Conservation (phyloP, 345 rosid genomes). For the Dovyalis caffra region DNA sequence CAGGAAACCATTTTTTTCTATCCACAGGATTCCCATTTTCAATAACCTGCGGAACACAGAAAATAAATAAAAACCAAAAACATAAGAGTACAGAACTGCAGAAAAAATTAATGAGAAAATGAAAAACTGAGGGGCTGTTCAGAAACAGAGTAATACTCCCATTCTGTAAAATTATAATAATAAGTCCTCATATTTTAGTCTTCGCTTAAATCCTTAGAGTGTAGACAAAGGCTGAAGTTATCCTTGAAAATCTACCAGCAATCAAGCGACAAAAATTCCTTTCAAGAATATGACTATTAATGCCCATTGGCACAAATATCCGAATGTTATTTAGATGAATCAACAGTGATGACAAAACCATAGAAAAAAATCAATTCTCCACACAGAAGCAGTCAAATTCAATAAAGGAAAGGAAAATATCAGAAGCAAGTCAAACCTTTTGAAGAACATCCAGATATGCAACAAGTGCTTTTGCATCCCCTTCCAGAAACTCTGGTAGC, state of each 20-base stretch:
- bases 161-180: no score
- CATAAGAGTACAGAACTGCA: neutral
- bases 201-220: neutral
- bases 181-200: neutral
- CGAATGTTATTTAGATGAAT: neutral
- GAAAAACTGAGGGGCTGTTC: neutral
- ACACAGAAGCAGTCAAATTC: slow-evolving; percentile 4
- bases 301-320: neutral
- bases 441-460: slow-evolving; percentile 93
- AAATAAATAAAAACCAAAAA: neutral
- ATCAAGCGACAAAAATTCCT: neutral
- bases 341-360: neutral
- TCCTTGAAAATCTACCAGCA: neutral
- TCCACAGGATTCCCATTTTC: slow-evolving; percentile 83
- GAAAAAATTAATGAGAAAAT: neutral
- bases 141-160: no score
- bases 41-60: slow-evolving; percentile 47
- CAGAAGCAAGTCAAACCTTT: slow-evolving; percentile 51
- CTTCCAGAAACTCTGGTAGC: slow-evolving; percentile 90
- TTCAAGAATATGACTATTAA: neutral
- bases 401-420: neutral
- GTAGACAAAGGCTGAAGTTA: neutral
- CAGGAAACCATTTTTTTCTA: slow-evolving; percentile 87
- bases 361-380: neutral
- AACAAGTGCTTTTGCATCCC: slow-evolving; percentile 94